Conservation (phyloP, 257 asterid species). For the Coffea eugenioides region DNA sequence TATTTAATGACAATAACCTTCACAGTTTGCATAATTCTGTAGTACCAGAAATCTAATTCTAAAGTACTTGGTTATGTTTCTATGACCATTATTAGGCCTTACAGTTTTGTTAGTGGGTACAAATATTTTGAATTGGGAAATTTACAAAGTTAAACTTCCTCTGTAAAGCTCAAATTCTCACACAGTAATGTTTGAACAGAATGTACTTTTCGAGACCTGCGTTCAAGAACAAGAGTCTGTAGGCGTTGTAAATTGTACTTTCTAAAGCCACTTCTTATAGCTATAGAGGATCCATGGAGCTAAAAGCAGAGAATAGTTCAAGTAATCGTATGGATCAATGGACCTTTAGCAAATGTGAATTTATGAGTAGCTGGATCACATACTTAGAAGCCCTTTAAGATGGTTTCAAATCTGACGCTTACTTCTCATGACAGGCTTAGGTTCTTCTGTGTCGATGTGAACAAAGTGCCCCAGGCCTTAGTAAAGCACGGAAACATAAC, state of each 20-base stretch:
- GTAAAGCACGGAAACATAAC: constrained; percentile 84
- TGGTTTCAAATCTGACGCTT: not conserved
- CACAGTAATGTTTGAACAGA: not conserved
- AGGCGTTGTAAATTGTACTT: not conserved
- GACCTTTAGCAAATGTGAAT: not conserved
- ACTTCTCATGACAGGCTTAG: constrained; percentile 40
- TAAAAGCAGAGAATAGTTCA: not conserved
- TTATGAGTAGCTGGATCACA: not conserved
- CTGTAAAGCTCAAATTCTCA: not conserved
- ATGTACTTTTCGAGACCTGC: not conserved
- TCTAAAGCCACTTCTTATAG: not conserved
- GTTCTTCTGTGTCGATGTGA: constrained; percentile 79
- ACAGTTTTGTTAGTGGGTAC: not conserved
- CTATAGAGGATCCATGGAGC: not conserved
- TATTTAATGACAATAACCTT: no score
- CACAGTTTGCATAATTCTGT: not conserved
- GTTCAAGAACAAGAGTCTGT: not conserved
- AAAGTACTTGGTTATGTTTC: not conserved
- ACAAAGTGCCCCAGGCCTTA: constrained; percentile 74
- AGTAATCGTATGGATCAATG: no score
- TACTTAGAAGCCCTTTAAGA: not conserved
- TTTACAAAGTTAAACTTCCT: not conserved
- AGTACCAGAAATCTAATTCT: not conserved
- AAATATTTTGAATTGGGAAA: not conserved
- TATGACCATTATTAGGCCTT: not conserved